Evolutionary conservation across 2,329 filamentous ascomycete genomes (phyloP), one percentile per base, ranked within the genome.

Genomic region (Stachybotrys chlorohalonatus): DNA sequence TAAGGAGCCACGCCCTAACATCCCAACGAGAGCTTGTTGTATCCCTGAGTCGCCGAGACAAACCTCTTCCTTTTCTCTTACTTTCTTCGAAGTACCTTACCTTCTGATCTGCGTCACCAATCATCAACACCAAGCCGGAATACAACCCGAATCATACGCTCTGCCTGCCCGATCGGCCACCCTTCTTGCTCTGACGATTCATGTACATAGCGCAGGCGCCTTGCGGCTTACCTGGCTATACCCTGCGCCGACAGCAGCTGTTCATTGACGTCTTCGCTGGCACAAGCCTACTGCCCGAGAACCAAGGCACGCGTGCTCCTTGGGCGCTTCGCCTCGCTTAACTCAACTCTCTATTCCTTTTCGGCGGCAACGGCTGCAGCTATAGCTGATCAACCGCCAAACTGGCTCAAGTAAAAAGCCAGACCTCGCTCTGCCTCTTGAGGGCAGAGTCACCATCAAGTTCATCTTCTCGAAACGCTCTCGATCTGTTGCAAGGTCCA

Each of bases 321-420:
- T 13, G 9, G 36, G 36, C 9, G 3, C 36, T 13, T 42, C 36
- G 9, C 3, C 36, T 42, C 36, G 24, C 24, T 24, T 31, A 52
- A 56, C 52, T 59, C 62, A 56, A 39, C 55, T 54, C 55, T 56
- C 55, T 55, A n/a, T 13, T 17, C 7, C 16, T 13, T 24, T 30
- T 42, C 49, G 46, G 16, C 57, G 55, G 53, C 46, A 59, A 39
- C 50, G 49, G 51, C 52, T 58, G 58, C 53, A 51, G 55, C 47
- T 45, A 39, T 55, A 52, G 52, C 52, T 51, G 51, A 55, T 52
- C 59, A 65, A 64, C 64, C 66, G 70, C 66, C 63, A 66, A 68
- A 59, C 68, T 73, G 70, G 70, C 70, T 69, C 70, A 73, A 73
- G 64, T 72, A 67, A 69, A 70, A 68, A 72, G 66, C 63, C 68